Conservation (phyloP, 768 basidiomycete species). For the Suillus placidus region DNA sequence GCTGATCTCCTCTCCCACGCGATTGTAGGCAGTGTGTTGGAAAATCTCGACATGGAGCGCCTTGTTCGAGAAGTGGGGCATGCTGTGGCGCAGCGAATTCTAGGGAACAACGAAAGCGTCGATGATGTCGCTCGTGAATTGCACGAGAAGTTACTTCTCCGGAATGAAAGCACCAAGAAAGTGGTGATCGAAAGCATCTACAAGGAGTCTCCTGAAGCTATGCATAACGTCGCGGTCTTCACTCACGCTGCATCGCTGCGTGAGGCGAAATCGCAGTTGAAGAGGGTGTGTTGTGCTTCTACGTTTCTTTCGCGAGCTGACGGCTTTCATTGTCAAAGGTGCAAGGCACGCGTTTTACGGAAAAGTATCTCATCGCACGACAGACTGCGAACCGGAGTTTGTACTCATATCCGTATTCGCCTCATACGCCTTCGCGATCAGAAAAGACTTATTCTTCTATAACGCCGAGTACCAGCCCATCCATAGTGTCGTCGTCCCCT, state of each 20-base stretch:
- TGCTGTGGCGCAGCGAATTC: slow-evolving; percentile 89
- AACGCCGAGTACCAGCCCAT: slow-evolving; percentile 30
- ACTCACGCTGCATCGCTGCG: slow-evolving; percentile 67
- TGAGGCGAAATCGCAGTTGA: slow-evolving; percentile 76
- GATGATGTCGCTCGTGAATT: slow-evolving; percentile 95
- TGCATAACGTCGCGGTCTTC: slow-evolving; percentile 89
- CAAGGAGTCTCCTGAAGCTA: slow-evolving; percentile 84
- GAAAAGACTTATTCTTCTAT: slow-evolving; percentile 38
- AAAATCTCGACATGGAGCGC: slow-evolving; percentile 98
- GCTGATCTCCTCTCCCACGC: slow-evolving; percentile 94
- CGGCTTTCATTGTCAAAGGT: slow-evolving; percentile 53
- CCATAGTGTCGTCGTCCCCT: slow-evolving; percentile 53
- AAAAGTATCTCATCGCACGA: slow-evolving; percentile 86
- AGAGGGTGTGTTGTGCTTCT: slow-evolving; percentile 57
- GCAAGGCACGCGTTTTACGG: slow-evolving; percentile 93
- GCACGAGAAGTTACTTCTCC: slow-evolving; percentile 85
- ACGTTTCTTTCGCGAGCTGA: slow-evolving; percentile 9
- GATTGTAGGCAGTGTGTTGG: slow-evolving; percentile 94
- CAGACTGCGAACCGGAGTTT: slow-evolving; percentile 55
- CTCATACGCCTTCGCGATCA: slow-evolving; percentile 47
- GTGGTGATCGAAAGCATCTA: slow-evolving; percentile 97
- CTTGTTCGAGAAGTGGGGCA: slow-evolving; percentile 93
- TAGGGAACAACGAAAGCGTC: slow-evolving; percentile 92
- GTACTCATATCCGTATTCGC: slow-evolving; percentile 58
- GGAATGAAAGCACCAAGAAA: slow-evolving; percentile 97